phyloP scores from a whole-genome alignment of 2,329 filamentous ascomycete genomes.

The Ophiocordyceps camponoti-floridani region DNA sequence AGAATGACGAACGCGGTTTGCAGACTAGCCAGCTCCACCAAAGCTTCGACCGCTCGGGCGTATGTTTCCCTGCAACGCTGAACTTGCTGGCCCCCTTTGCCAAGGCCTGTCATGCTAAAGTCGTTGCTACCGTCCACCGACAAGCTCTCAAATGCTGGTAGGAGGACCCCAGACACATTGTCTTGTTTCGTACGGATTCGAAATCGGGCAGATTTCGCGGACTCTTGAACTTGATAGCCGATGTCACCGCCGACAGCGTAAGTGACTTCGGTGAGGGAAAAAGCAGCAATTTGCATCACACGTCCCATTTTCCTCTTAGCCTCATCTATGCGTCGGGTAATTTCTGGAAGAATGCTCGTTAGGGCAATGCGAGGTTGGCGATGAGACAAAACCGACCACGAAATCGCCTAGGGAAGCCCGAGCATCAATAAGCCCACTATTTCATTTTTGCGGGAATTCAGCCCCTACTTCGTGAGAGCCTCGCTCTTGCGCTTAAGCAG shows the following conservation, averaged over 20 bases:
- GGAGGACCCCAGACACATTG: slow-evolving; percentile 91
- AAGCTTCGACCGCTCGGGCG: slow-evolving; percentile 81
- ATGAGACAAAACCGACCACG: slow-evolving; percentile 40
- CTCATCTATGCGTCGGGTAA: slow-evolving; percentile 92
- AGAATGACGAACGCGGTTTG: slow-evolving; percentile 96
- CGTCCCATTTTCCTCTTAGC: slow-evolving; percentile 98
- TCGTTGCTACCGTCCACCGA: slow-evolving; percentile 81
- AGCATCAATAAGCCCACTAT: slow-evolving; percentile 1
- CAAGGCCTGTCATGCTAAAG: slow-evolving; percentile 86
- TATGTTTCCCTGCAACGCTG: slow-evolving; percentile 93
- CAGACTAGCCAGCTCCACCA: slow-evolving; percentile 86
- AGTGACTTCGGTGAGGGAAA: slow-evolving; percentile 91
- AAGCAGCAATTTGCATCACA: slow-evolving; percentile 97
- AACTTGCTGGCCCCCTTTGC: slow-evolving; percentile 94
- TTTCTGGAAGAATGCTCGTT: slow-evolving; percentile 38
- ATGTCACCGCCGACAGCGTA: slow-evolving; percentile 95
- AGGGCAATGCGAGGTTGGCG: slow-evolving; percentile 1
- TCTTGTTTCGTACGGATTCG: slow-evolving; percentile 89
- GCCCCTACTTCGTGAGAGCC: slow-evolving; percentile 76
- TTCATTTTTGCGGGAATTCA: neutral
- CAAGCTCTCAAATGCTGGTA: slow-evolving; percentile 87
- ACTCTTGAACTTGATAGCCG: slow-evolving; percentile 93
- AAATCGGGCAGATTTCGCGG: slow-evolving; percentile 82
- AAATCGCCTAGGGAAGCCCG: slow-evolving; percentile 50
- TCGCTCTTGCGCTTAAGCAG: slow-evolving; percentile 96